These are phyloP conservation scores for Thermothelomyces thermophilus DNA, from an alignment of 2,329 filamentous ascomycete genomes.

Conservation along the genomic window DNA sequence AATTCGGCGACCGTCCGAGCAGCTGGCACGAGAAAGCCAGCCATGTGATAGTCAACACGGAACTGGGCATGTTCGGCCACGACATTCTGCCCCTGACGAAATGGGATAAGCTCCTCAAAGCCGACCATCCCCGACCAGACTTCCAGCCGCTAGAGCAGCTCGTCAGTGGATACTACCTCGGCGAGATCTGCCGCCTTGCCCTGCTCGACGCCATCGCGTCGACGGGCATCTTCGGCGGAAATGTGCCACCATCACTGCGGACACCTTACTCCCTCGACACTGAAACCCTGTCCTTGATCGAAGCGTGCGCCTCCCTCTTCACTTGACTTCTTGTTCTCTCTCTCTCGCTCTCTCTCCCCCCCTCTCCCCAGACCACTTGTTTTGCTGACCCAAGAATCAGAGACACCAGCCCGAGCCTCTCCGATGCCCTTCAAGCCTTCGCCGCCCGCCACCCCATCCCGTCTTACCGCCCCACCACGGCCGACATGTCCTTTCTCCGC, in stretches of 20 bases:
- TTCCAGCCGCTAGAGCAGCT: constrained; percentile 59
- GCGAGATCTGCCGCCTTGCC: constrained; percentile 55
- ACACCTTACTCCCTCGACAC: constrained; percentile 53
- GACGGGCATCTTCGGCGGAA: constrained; percentile 49
- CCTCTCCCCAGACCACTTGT: neutral
- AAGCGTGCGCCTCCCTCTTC: constrained; percentile 46
- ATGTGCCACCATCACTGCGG: constrained; percentile 47
- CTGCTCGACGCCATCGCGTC: constrained; percentile 53
- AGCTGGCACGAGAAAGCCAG: constrained; percentile 52
- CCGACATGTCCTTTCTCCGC: constrained; percentile 48
- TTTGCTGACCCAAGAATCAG: constrained; percentile 20
- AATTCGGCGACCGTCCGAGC: constrained; percentile 50
- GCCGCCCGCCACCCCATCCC: constrained; percentile 43
- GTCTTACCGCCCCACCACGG: constrained; percentile 31
- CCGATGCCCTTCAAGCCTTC: constrained; percentile 43
- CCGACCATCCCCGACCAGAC: constrained; percentile 47
- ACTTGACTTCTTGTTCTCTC: neutral
- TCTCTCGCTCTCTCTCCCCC: neutral
- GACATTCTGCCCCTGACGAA: constrained; percentile 52
- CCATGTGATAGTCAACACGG: constrained; percentile 61
- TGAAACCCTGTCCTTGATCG: constrained; percentile 51
- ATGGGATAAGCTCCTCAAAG: constrained; percentile 52
- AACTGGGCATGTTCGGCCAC: constrained; percentile 60
- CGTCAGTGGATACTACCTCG: constrained; percentile 60
- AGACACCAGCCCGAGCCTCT: constrained; percentile 38